Base-by-base conservation (phyloP, 805 yeast genomes). In the Candida broadrunensis region DNA sequence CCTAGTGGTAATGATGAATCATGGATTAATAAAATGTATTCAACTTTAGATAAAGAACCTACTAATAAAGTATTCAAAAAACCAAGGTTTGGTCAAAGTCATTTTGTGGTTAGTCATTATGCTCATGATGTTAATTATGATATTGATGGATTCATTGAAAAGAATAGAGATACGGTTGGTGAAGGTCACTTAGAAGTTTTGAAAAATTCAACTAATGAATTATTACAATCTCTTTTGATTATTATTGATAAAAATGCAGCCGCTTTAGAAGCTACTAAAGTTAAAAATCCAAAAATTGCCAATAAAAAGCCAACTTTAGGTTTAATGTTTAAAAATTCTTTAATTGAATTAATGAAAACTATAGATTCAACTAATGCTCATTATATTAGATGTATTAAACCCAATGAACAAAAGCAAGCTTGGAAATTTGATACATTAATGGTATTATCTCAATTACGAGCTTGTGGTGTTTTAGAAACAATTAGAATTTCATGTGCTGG, bases 391-490 rank as follows among this genome's bases (percentile, higher is more conserved):
- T 91, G 99, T 73, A 91, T 93, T 60, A 91, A 91, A 64, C 98
- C 99, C 5, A 91, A 91, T 61, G 97, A 89, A 55, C 83, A 81
- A 48, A 91, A 93, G 64, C 83, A 80, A 46, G 96, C 98, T 2
- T 91, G 99, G 98, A 85, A 83, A 60, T 91, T 91, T 64, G 96
- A 89, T 56, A 88, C 95, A 13, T 76, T 89, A 33, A 90, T 91
- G 97, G 98, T 91, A 12, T 73, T 93, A 45, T 84, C 95, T 5
- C 99, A 91, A 65, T 75, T 91, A 47, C 80, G 99, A 60, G 99
- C 99, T 5, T 91, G 99, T 73, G 99, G 99, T 84, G 98, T 91
- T 35, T 73, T 91, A 51, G 99, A 93, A 61, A 93, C 99, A 2
- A 91, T 91, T 58, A 75, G 96, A 56, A 91, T 91, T 36, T 90